A percentile compares a stretch with the other conserved stretches of the same genome.
Conservation (phyloP, 352 stramenopile genomes). For the Globisporangium spiculum region DNA sequence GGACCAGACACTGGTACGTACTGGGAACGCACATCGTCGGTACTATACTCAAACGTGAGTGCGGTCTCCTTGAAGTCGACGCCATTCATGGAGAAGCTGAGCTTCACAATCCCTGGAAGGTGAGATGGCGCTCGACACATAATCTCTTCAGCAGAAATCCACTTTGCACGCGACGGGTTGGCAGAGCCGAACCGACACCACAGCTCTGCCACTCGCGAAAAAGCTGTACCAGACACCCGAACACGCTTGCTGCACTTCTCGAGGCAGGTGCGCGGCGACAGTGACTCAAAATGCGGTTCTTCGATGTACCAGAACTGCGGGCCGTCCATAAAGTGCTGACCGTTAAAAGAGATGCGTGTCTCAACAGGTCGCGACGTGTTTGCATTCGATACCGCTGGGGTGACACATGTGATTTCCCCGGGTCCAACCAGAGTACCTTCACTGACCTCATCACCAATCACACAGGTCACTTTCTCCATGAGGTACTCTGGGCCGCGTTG, state of each 20-base stretch:
- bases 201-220: slow-evolving; percentile 37
- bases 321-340: slow-evolving; percentile 35
- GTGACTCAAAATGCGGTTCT: slow-evolving; percentile 23
- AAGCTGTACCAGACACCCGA: slow-evolving; percentile 20
- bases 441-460: slow-evolving; percentile 24
- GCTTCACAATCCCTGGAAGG: slow-evolving; percentile 18
- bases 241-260: slow-evolving; percentile 21
- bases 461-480: slow-evolving; percentile 14
- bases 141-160: slow-evolving; percentile 25
- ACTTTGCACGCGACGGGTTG: slow-evolving; percentile 19
- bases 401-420: slow-evolving; percentile 11
- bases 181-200: slow-evolving; percentile 42
- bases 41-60: slow-evolving; percentile 30
- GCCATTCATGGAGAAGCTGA: slow-evolving; percentile 55
- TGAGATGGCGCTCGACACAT: slow-evolving; percentile 30
- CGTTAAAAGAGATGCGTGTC: slow-evolving; percentile 33
- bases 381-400: slow-evolving; percentile 3
- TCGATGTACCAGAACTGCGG: slow-evolving; percentile 39
- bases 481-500: slow-evolving; percentile 9
- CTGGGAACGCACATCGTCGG: slow-evolving; percentile 1
- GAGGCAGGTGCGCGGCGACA: slow-evolving; percentile 23
- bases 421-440: slow-evolving; percentile 5
- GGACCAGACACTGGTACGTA: slow-evolving; percentile 28
- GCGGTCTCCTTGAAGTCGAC: slow-evolving; percentile 36
- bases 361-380: slow-evolving; percentile 7